Conservation (phyloP, 2,329 filamentous ascomycete species). For the Trichoderma koningiopsis region DNA sequence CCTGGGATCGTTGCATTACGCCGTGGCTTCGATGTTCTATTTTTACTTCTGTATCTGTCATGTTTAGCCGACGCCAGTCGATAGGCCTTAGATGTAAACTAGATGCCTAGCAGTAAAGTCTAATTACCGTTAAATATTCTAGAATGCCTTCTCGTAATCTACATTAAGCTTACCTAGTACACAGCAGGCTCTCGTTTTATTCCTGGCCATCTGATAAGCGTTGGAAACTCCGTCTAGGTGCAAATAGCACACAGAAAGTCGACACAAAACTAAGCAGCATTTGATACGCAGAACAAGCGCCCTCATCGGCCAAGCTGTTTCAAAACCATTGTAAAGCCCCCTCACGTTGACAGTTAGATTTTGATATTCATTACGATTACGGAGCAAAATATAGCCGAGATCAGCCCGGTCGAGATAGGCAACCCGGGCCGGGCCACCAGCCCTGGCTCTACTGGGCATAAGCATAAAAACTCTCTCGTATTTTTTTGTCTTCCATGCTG, state of each 20-base stretch:
- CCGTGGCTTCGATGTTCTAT: not conserved
- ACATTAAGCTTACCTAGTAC: not conserved
- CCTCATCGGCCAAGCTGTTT: not conserved
- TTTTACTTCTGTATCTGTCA: slow-evolving; percentile 1
- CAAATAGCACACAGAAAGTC: not conserved
- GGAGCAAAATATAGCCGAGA: slow-evolving; percentile 19
- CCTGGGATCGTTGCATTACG: not conserved
- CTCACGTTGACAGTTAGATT: slow-evolving; percentile 14
- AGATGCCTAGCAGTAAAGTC: not conserved
- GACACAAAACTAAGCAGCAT: not conserved
- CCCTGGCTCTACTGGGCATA: slow-evolving; percentile 17
- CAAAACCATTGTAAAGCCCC: slow-evolving; percentile 10
- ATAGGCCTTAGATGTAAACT: not conserved
- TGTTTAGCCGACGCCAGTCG: not conserved
- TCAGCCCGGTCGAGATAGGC: slow-evolving; percentile 18
- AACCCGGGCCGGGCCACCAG: slow-evolving; percentile 22
- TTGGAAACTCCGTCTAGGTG: not conserved
- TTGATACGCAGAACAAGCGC: not conserved
- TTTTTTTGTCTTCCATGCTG: not conserved
- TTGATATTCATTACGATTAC: slow-evolving; percentile 23
- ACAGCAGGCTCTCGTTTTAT: not conserved
- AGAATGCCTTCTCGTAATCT: not conserved
- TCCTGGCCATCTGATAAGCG: not conserved
- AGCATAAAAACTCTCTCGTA: slow-evolving; percentile 11
- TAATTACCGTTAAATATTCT: not conserved